Evolutionary conservation across 2,329 filamentous ascomycete species (phyloP).

Genomic region (Exophiala sideris): DNA sequence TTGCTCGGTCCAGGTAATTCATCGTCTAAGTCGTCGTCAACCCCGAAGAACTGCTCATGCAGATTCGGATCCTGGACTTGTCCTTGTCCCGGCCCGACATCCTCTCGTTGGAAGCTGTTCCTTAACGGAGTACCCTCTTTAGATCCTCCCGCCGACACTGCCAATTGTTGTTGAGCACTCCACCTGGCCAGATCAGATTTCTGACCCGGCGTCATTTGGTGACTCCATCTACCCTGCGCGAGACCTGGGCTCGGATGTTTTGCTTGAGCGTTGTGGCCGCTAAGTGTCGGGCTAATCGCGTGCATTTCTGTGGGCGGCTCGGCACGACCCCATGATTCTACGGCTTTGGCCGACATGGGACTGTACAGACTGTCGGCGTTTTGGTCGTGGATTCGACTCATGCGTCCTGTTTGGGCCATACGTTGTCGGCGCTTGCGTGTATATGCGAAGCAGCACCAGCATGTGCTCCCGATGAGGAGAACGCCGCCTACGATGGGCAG

Average conservation of each 20-base stretch:
- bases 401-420: constrained; percentile 27
- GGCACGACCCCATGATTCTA: constrained; percentile 13
- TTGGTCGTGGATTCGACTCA: constrained; percentile 26
- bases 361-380: constrained; percentile 20
- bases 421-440: constrained; percentile 42
- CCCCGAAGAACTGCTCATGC: constrained; percentile 29
- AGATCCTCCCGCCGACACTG: background rate
- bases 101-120: constrained; percentile 24
- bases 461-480: constrained; percentile 33
- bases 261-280: constrained; percentile 1
- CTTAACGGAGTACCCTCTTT: constrained; percentile 24
- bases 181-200: constrained; percentile 1
- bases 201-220: background rate
- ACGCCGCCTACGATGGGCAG: constrained; percentile 44
- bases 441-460: constrained; percentile 41
- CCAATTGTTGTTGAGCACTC: constrained; percentile 6
- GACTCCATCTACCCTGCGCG: constrained; percentile 24
- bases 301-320: constrained; percentile 27
- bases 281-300: constrained; percentile 18
- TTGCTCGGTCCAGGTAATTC: constrained; percentile 11
- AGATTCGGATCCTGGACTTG: constrained; percentile 26
- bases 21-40: constrained; percentile 7
- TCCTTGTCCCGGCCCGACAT: constrained; percentile 23
- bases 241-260: constrained; percentile 24
- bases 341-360: constrained; percentile 18